Percentiles rank a stretch among this genome's conserved stretches.
Conservation (phyloP, 352 stramenopile species). For the Pythium dissimile region DNA sequence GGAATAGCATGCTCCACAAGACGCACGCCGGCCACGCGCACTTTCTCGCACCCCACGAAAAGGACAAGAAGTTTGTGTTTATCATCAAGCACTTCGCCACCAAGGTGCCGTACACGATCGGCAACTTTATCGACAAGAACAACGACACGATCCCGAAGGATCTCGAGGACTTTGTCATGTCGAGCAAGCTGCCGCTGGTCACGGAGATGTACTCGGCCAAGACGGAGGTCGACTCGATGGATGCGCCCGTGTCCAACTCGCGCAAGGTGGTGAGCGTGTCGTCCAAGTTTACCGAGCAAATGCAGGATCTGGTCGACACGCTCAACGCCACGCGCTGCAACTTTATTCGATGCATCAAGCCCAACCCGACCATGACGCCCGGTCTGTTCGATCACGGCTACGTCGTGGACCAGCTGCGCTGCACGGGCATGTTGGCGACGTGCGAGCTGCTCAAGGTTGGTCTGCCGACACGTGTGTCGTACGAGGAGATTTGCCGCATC, state of each 20-base stretch:
- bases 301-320: slow-evolving; percentile 77
- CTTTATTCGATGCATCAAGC: slow-evolving; percentile 90
- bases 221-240: slow-evolving; percentile 51
- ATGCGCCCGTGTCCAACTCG: slow-evolving; percentile 26
- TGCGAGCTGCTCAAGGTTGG: slow-evolving; percentile 85
- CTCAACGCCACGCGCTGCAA: slow-evolving; percentile 83
- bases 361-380: slow-evolving; percentile 72
- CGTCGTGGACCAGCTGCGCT: slow-evolving; percentile 81
- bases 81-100: slow-evolving; percentile 89
- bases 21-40: slow-evolving; percentile 82
- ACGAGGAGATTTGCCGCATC: slow-evolving; percentile 59
- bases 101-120: slow-evolving; percentile 88
- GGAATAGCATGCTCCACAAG: slow-evolving; percentile 76
- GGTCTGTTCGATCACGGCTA: slow-evolving; percentile 75
- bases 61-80: slow-evolving; percentile 89
- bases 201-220: slow-evolving; percentile 78
- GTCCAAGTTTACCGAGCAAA: slow-evolving; percentile 70
- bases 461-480: slow-evolving; percentile 75
- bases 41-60: slow-evolving; percentile 81
- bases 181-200: slow-evolving; percentile 71
- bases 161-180: slow-evolving; percentile 86
- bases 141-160: slow-evolving; percentile 93
- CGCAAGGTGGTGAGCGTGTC: slow-evolving; percentile 68
- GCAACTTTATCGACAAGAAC: slow-evolving; percentile 91
- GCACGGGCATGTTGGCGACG: slow-evolving; percentile 83